These are phyloP conservation scores for Marvania coccoides DNA, from an alignment of 139 green algal species.

Conservation along the genomic window DNA sequence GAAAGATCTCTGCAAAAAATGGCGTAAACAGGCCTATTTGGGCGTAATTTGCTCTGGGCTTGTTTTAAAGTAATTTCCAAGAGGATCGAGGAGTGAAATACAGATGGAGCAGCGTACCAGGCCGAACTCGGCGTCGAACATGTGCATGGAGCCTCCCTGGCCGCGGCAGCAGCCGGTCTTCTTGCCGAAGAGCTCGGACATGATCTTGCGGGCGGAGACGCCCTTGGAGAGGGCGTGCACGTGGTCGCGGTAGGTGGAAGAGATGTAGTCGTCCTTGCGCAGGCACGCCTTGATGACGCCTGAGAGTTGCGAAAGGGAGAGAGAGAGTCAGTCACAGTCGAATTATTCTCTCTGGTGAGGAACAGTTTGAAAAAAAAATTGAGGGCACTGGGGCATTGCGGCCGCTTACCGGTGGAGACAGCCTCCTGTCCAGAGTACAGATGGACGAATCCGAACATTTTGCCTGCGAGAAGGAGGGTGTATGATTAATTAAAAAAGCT, in stretches of 20 bases:
- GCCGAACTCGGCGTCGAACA: constrained; percentile 85
- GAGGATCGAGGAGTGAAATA: too few species aligned
- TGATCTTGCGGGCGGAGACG: constrained; percentile 75
- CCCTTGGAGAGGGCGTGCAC: constrained; percentile 94
- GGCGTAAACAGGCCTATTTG: not conserved
- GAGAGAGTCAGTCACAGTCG: not conserved
- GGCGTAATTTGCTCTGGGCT: not conserved
- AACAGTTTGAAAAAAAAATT: not conserved
- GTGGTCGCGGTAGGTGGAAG: constrained; percentile 96
- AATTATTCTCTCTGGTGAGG: too few species aligned
- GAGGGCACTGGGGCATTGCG: too few species aligned
- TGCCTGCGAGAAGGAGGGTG: too few species aligned
- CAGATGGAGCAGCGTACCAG: constrained; percentile 36
- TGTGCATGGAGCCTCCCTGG: constrained; percentile 97
- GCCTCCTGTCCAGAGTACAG: constrained; percentile 94
- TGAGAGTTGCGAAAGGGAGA: not conserved
- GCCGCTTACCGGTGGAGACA: constrained; percentile 67
- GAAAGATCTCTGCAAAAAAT: not conserved
- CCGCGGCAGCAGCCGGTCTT: constrained; percentile 89
- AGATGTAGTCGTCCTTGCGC: constrained; percentile 81
- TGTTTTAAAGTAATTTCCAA: too few species aligned
- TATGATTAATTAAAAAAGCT: too few species aligned
- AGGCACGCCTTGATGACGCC: constrained; percentile 52
- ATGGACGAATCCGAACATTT: constrained; percentile 92
- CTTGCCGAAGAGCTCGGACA: constrained; percentile 99